A percentile compares a stretch with the other conserved stretches of the same genome.
These are phyloP conservation scores for Tolypocladium endophyticum DNA, from an alignment of 2,329 filamentous ascomycete species.

Conservation along the genomic window DNA sequence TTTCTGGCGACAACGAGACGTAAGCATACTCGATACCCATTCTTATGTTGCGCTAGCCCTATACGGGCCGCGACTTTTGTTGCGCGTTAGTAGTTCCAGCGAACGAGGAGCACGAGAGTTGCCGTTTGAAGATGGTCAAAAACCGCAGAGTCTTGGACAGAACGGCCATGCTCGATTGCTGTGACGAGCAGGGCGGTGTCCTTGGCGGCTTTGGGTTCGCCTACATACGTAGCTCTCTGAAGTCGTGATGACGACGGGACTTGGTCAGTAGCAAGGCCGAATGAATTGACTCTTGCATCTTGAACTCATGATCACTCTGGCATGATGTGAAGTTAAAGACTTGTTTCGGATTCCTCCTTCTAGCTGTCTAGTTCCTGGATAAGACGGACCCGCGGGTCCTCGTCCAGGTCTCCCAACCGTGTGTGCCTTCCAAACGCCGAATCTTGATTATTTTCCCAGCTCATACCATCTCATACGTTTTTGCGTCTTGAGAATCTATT, in stretches of 20 bases:
- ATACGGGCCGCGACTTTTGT: background rate
- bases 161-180: background rate
- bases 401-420: background rate
- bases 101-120: background rate
- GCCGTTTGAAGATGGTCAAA: background rate
- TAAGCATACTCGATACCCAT: slow-evolving; percentile 4
- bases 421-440: background rate
- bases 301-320: background rate
- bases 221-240: slow-evolving; percentile 1
- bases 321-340: background rate
- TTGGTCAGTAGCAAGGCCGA: background rate
- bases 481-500: background rate
- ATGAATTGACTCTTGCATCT: background rate
- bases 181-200: background rate
- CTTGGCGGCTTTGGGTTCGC: background rate
- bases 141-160: background rate
- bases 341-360: background rate
- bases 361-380: background rate
- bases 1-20: slow-evolving; percentile 1
- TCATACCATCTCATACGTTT: background rate
- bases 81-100: background rate
- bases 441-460: too few relatives aligned
- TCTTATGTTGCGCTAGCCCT: background rate
- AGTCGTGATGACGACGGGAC: background rate
- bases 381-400: background rate